Evolutionary conservation across 768 basidiomycete genomes (phyloP), one percentile per base, ranked within the genome.

Genomic region (Tricholoma terreum): DNA sequence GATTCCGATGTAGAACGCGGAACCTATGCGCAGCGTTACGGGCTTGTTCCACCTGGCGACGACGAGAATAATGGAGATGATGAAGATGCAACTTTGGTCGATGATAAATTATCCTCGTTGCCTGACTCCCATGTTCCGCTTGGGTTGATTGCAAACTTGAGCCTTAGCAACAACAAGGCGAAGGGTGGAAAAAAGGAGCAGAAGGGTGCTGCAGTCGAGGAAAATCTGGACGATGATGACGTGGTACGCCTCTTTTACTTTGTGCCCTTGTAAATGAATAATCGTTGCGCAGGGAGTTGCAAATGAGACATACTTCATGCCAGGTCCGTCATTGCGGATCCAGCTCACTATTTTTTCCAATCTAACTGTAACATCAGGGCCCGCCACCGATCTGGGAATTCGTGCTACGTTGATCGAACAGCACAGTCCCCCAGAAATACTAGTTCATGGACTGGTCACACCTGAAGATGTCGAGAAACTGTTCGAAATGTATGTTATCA

Each of bases 341-440:
- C 19, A 17, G 15, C 31, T 60, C 14, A n/a, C 38, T 19, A 31
- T 33, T 11, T 38, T 8, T 49, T 54, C 3, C 12, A 12, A 45
- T 10, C 30, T 11, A 31, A 30, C 33, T 38, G n/a, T 30, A 4
- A 38, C 17, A 30, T 52, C 33, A 86, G 87, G 88, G 8, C 89
- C 90, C 17, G 85, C 89, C 0, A 85, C 82, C 50, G 82, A 92
- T 66, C 81, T 92, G 42, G 78, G 72, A 15, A 84, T 87, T 51
- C 81, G 90, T 8, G 86, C 86, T 55, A 77, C 79, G 24, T 69
- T 91, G 64, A 90, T 92, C 46, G 89, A 91, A 64, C 85, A 82
- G 57, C 87, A 90, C 61, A 87, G 82, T 61, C 87, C 89, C 0
- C 91, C 91, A 0, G 90, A 92, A 63, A 91, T 94, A 55, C 67